A percentile compares a stretch with the other conserved stretches of the same genome.
These are phyloP conservation scores for Solanum hybrid DNA, from an alignment of 305 asterid species.

Conservation along the genomic window DNA sequence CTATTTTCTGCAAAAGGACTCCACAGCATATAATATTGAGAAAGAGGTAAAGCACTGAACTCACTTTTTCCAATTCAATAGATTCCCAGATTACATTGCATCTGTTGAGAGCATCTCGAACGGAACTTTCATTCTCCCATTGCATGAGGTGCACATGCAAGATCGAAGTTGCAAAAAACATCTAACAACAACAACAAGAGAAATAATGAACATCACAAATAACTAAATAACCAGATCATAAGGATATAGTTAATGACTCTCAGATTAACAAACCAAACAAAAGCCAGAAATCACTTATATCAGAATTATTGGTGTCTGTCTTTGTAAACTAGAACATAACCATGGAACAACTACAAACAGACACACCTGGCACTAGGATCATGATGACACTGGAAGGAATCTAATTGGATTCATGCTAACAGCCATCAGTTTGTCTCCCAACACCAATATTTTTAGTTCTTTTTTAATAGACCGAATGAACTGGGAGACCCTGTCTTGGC, in stretches of 20 bases:
- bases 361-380: background rate
- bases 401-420: background rate
- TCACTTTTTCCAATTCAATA: constrained; percentile 68
- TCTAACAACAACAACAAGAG: constrained; percentile 37
- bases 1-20: background rate
- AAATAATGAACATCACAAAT: constrained; percentile 1
- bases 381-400: background rate
- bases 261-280: background rate
- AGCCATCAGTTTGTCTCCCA: background rate
- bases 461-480: background rate
- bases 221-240: background rate
- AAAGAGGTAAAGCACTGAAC: constrained; percentile 12
- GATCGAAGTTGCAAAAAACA: constrained; percentile 88
- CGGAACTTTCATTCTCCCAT: constrained; percentile 69
- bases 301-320: background rate
- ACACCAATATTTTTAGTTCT: background rate
- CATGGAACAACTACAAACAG: background rate
- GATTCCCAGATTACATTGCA: constrained; percentile 82
- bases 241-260: background rate
- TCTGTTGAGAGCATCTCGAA: constrained; percentile 69
- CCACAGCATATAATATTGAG: background rate
- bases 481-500: background rate
- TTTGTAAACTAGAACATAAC: background rate
- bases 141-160: constrained; percentile 88
- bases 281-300: background rate